Conservation (phyloP, 306 rosid species). For the Mucuna pruriens region DNA sequence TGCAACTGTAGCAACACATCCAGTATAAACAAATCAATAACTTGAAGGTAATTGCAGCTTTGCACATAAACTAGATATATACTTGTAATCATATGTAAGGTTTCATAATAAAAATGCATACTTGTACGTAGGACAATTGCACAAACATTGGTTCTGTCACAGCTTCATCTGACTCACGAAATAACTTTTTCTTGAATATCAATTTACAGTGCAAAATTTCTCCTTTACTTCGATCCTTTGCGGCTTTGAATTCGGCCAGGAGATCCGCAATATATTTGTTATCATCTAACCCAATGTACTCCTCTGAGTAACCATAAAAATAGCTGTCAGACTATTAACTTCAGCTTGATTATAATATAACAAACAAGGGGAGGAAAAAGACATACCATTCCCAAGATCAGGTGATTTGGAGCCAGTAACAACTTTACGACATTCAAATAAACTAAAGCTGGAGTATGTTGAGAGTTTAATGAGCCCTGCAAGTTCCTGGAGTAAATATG, state of each 20-base stretch:
- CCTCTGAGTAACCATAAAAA: slow-evolving; percentile 66
- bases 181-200: slow-evolving; percentile 84
- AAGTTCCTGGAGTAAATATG: slow-evolving; percentile 73
- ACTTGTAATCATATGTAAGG: slow-evolving; percentile 33
- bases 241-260: slow-evolving; percentile 81
- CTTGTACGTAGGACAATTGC: slow-evolving; percentile 92
- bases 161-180: slow-evolving; percentile 95
- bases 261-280: slow-evolving; percentile 97
- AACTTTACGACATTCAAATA: slow-evolving; percentile 92
- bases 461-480: slow-evolving; percentile 86
- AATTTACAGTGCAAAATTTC: slow-evolving; percentile 95
- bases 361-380: slow-evolving; percentile 24
- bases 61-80: slow-evolving; percentile 27
- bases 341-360: slow-evolving; percentile 29
- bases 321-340: slow-evolving; percentile 38
- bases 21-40: slow-evolving; percentile 32
- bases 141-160: slow-evolving; percentile 92
- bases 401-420: slow-evolving; percentile 80
- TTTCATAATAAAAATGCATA: slow-evolving; percentile 47
- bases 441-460: slow-evolving; percentile 82
- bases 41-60: slow-evolving; percentile 33
- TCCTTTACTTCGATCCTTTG: slow-evolving; percentile 95
- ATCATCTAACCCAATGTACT: slow-evolving; percentile 89
- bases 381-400: slow-evolving; percentile 81
- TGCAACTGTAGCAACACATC: slow-evolving; percentile 73